Evolutionary conservation across 2,329 filamentous ascomycete species (phyloP).

Genomic region (Curvularia sp.): DNA sequence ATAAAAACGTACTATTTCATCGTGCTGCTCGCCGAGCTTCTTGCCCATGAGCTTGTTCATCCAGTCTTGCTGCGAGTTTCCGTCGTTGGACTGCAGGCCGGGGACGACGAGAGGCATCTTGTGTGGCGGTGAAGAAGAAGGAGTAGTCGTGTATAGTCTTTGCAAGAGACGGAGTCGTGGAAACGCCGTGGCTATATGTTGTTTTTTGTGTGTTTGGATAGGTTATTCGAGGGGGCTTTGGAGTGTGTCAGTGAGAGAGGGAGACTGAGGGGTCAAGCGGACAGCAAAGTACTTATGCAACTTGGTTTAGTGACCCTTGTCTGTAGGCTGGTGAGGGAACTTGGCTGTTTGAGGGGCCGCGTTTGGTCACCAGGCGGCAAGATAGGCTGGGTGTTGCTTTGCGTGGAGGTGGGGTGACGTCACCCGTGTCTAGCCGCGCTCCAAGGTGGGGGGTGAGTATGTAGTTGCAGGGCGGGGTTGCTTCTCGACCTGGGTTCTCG

Average conservation of each 20-base stretch:
- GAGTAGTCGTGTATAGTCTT: background rate
- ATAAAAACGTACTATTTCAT: constrained; percentile 53
- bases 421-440: constrained; percentile 27
- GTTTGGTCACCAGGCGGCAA: constrained; percentile 25
- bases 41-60: constrained; percentile 59
- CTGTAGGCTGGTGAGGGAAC: constrained; percentile 16
- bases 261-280: background rate
- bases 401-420: constrained; percentile 29
- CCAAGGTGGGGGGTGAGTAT: constrained; percentile 11
- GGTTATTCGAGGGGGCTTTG: background rate
- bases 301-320: constrained; percentile 16
- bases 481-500: background rate
- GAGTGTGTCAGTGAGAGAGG: background rate
- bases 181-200: constrained; percentile 3
- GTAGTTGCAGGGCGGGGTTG: constrained; percentile 6
- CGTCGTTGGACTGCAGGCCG: constrained; percentile 52
- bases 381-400: constrained; percentile 3
- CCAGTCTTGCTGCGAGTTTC: constrained; percentile 52
- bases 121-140: background rate
- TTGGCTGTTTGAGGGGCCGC: constrained; percentile 22
- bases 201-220: constrained; percentile 8
- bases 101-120: constrained; percentile 62
- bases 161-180: background rate
- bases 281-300: constrained; percentile 21
- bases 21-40: constrained; percentile 58